Percentiles rank a stretch among this genome's conserved stretches.
phyloP scores from a whole-genome alignment of 1,284 basidiomycete genomes.

The Leucoagaricus sp. region DNA sequence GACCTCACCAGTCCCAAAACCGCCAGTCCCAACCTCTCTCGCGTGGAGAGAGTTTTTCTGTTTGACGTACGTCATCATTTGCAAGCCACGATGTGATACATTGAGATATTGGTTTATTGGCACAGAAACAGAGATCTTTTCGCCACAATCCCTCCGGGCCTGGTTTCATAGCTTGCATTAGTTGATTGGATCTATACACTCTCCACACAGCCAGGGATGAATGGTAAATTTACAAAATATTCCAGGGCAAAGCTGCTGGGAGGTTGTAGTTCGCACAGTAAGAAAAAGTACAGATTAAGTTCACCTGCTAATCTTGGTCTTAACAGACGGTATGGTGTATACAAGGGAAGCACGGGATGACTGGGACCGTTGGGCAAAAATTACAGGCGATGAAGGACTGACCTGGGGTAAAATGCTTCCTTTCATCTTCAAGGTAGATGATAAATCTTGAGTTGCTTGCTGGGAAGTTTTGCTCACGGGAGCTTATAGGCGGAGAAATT shows the following conservation, averaged over 20 bases:
- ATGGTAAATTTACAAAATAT: slow-evolving; percentile 21
- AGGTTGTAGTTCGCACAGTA: slow-evolving; percentile 32
- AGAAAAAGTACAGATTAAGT: slow-evolving; percentile 11
- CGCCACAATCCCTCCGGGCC: slow-evolving; percentile 21
- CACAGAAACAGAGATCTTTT: slow-evolving; percentile 21
- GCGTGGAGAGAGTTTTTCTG: slow-evolving; percentile 17
- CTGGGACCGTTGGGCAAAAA: slow-evolving; percentile 26
- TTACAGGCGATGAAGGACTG: slow-evolving; percentile 10
- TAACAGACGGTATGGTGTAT: slow-evolving; percentile 29
- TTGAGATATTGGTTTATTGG: background rate
- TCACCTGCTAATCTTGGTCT: background rate
- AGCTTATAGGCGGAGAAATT: background rate
- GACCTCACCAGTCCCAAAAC: too few relatives aligned
- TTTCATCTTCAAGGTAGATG: slow-evolving; percentile 9
- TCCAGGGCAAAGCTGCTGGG: slow-evolving; percentile 30
- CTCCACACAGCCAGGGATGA: slow-evolving; percentile 22
- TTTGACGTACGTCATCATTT: background rate
- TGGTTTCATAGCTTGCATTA: slow-evolving; percentile 11
- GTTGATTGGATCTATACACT: slow-evolving; percentile 35
- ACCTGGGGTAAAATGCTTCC: slow-evolving; percentile 13
- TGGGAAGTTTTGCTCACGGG: background rate
- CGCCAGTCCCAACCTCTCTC: too few relatives aligned
- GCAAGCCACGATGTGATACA: background rate
- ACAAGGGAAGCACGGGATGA: slow-evolving; percentile 29
- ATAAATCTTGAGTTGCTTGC: background rate